Evolutionary conservation across 371 early-diverging fungal species (phyloP).

Genomic region (Massospora cicadina): DNA sequence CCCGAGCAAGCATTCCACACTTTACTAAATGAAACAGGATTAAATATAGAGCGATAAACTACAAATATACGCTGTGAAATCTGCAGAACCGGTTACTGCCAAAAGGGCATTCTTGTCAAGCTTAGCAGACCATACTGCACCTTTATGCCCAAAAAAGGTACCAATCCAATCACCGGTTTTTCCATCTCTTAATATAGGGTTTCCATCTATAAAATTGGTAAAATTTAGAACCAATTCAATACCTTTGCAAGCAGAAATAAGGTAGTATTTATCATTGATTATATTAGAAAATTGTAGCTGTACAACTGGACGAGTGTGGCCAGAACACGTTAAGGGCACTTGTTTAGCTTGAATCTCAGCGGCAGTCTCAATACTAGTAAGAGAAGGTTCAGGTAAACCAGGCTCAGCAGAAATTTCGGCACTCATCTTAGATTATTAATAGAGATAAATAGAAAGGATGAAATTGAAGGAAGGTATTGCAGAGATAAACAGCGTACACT

Average conservation of each 20-base stretch:
- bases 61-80: slow-evolving; percentile 49
- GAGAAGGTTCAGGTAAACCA: neutral
- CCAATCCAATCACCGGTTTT: slow-evolving; percentile 84
- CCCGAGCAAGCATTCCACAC: slow-evolving; percentile 71
- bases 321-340: slow-evolving; percentile 68
- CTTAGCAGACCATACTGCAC: slow-evolving; percentile 78
- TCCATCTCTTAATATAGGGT: slow-evolving; percentile 70
- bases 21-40: slow-evolving; percentile 23
- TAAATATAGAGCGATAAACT: neutral
- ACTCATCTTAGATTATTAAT: neutral
- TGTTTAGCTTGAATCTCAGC: slow-evolving; percentile 13
- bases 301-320: slow-evolving; percentile 77
- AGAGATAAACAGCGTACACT: too few relatives aligned
- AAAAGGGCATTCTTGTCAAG: slow-evolving; percentile 45
- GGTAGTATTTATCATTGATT: slow-evolving; percentile 42
- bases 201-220: slow-evolving; percentile 37
- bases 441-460: too few relatives aligned
- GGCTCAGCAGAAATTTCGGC: neutral
- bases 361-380: neutral
- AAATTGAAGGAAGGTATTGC: too few relatives aligned
- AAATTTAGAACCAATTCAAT: slow-evolving; percentile 11
- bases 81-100: slow-evolving; percentile 78
- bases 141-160: slow-evolving; percentile 72
- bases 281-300: slow-evolving; percentile 61
- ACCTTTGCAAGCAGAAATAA: slow-evolving; percentile 84